Base-by-base conservation (phyloP, 2,329 filamentous ascomycete genomes). In the Fusarium protoensiforme region DNA sequence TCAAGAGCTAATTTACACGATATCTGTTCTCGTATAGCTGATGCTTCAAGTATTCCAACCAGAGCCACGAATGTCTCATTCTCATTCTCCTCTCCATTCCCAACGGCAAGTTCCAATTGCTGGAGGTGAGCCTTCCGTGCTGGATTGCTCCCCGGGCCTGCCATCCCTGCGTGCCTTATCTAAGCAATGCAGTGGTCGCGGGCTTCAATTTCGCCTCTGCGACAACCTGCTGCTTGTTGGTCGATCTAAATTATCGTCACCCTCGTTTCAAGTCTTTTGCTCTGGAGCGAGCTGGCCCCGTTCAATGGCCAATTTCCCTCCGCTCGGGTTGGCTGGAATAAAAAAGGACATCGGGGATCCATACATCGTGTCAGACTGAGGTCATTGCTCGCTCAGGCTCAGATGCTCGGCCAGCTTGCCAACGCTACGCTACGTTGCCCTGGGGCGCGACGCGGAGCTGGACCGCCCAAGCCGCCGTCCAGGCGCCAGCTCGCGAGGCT, bases 331-430 rank as follows among this genome's bases (percentile, higher is more conserved):
- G 58, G 65, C 39, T 73, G 64, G 71, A 71, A 64, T 60, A 35
- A 64, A 62, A 75, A 54, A 60, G 56, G 43, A 68, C 65, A 67
- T 70, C 66, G 22, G 57, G 57, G 62, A 65, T 76, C 72, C 72
- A 76, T 77, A 62, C 65, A 66, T 68, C 72, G 68, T 75, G 72
- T 77, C 74, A 77, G 75, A 69, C 67, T 73, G 73, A 78, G 74
- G 71, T 77, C 72, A 78, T 74, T 65, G 73, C 35, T 73, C 18
- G 46, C 69, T 46, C 70, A 71, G 75, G 62, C 68, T 75, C 68
- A 77, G 72, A 67, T 64, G 51, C 64, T 72, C 54, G 62, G 65
- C 58, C 63, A 65, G 69, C 63, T 62, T 48, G 43, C 72, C 27
- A 72, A 65, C 31, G 29, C 65, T 59, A 67, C 51, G 46, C 65